Base-by-base conservation (phyloP, 2,329 filamentous ascomycete species). In the Cladophialophora bantiana region DNA sequence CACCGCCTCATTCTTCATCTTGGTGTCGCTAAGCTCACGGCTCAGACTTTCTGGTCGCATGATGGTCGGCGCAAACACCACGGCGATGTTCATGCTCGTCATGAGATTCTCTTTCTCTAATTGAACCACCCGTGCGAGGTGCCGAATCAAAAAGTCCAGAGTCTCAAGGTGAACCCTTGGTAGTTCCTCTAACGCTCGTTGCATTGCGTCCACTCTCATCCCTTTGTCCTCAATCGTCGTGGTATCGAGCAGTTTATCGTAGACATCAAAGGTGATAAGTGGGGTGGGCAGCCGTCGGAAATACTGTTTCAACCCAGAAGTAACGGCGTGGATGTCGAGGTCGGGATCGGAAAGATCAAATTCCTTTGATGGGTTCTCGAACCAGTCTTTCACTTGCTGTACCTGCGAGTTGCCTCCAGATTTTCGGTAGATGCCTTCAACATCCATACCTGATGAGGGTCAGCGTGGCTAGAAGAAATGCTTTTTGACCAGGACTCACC, bases 401-500 rank as follows among this genome's bases (percentile, higher is more conserved):
- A 97, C 91, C 77, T 96, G 93, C 7, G 92, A 93, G 74, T 91
- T 93, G 72, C 94, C 95, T 65, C 95, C 95, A 59, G 94, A 97
- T 84, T 99, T 99, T 75, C 95, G 89, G 81, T 99, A 99, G 73
- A 99, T 96, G 69, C 95, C 95, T 81, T 98, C 95, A 73, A 96
- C 88, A 74, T 98, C 94, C 92, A 99, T 97, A 54, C 84, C 83
- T 85, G 64, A 32, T 15, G 36, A 57, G 32, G 75, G 53, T 69
- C 74, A 71, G 53, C 62, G 50, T 13, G 18, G 34, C 35, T 60
- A 13, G n/a, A 26, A 12, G 32, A 15, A 10, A n/a, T n/a, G 40
- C 10, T 36, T 54, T 3, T 18, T 12, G 42, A 18, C 12, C 12
- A 31, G 57, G 61, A 71, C 79, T 60, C 76, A 79, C 94, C 95